Evolutionary conservation across 176 grass and related monocot genomes (phyloP).

Genomic region (Aechmea fasciata): DNA sequence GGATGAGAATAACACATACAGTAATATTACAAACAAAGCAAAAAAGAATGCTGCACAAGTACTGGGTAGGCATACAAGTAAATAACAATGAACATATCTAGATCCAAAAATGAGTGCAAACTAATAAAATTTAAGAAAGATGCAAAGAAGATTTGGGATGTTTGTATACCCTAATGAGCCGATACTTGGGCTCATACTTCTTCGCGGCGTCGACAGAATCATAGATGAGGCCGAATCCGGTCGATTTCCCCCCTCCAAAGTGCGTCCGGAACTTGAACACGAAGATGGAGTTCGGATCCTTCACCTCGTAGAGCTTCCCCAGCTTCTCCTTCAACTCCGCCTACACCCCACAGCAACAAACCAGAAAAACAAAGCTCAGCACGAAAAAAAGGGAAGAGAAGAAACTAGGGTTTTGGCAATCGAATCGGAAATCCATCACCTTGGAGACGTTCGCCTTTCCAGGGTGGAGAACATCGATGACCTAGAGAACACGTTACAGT

Average conservation of each 20-base stretch:
- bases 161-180: slow-evolving; percentile 75
- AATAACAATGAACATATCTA: neutral
- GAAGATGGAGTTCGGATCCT: slow-evolving; percentile 84
- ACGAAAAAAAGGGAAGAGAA: slow-evolving; percentile 1
- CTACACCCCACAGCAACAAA: slow-evolving; percentile 19
- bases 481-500: slow-evolving; percentile 26
- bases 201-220: slow-evolving; percentile 73
- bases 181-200: slow-evolving; percentile 92
- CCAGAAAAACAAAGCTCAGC: no score
- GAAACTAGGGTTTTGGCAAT: neutral
- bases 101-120: neutral
- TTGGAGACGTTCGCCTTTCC: slow-evolving; percentile 94
- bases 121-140: neutral
- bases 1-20: neutral
- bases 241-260: slow-evolving; percentile 91
- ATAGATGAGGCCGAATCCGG: slow-evolving; percentile 90
- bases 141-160: neutral
- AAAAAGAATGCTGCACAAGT: neutral
- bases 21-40: neutral
- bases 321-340: slow-evolving; percentile 74
- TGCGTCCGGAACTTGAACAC: slow-evolving; percentile 98
- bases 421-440: slow-evolving; percentile 23
- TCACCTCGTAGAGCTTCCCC: slow-evolving; percentile 54
- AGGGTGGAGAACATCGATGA: slow-evolving; percentile 90
- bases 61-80: neutral